phyloP scores from a whole-genome alignment of 176 grass and related monocot genomes.

The Puya raimondii region DNA sequence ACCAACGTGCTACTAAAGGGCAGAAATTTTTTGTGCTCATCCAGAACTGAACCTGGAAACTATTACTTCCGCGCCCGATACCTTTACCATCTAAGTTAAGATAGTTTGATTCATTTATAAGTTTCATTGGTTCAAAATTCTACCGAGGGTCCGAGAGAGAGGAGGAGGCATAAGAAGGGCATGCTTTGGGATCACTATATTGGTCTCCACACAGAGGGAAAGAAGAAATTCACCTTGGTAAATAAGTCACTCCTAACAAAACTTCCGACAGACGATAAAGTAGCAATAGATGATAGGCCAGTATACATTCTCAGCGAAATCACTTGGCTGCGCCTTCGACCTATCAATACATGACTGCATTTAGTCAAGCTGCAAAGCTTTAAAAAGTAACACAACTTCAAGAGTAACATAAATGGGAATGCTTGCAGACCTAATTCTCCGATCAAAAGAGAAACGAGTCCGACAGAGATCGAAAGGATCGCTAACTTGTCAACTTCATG shows the following conservation, averaged over 20 bases:
- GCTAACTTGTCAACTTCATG: slow-evolving; percentile 45
- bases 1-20: too few relatives aligned
- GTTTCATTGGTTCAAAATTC: too few relatives aligned
- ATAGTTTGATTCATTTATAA: too few relatives aligned
- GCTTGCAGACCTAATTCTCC: slow-evolving; percentile 63
- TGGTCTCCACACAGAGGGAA: slow-evolving; percentile 10
- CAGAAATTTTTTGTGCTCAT: too few relatives aligned
- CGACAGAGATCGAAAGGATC: slow-evolving; percentile 41
- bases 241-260: slow-evolving; percentile 56
- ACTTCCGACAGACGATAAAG: slow-evolving; percentile 44
- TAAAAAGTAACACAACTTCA: neutral
- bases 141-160: too few relatives aligned
- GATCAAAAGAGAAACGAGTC: slow-evolving; percentile 57
- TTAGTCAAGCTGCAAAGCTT: neutral
- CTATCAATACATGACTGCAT: slow-evolving; percentile 30
- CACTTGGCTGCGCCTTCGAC: slow-evolving; percentile 41
- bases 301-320: slow-evolving; percentile 53
- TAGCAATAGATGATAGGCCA: slow-evolving; percentile 68
- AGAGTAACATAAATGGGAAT: neutral
- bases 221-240: slow-evolving; percentile 36
- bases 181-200: too few relatives aligned
- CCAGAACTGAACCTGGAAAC: too few relatives aligned
- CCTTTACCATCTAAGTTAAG: too few relatives aligned
- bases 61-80: too few relatives aligned
- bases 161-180: too few relatives aligned